These are phyloP conservation scores for Phyllosticta capitalensis DNA, from an alignment of 2,329 filamentous ascomycete genomes.

Conservation along the genomic window DNA sequence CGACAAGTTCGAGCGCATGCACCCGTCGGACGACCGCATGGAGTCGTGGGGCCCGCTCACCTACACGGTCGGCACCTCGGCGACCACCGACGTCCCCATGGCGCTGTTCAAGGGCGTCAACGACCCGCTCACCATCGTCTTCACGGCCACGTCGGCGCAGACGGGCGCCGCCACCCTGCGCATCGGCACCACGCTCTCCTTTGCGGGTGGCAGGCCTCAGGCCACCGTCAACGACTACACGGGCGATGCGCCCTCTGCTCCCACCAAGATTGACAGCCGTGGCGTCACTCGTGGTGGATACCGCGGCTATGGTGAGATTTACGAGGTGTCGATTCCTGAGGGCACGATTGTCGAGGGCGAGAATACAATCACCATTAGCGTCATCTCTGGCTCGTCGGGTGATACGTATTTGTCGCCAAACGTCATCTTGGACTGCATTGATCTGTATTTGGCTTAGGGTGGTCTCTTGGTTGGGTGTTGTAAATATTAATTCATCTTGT, in stretches of 20 bases:
- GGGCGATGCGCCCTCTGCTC: constrained; percentile 41
- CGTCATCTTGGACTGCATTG: constrained; percentile 19
- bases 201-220: constrained; percentile 49
- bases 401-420: constrained; percentile 49
- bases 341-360: constrained; percentile 49
- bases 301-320: constrained; percentile 54
- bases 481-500: too few relatives aligned
- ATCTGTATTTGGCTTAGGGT: not conserved
- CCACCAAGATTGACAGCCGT: constrained; percentile 54
- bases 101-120: constrained; percentile 54
- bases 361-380: constrained; percentile 54
- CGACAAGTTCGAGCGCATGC: constrained; percentile 58
- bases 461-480: not conserved
- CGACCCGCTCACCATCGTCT: constrained; percentile 50
- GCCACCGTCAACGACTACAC: constrained; percentile 48
- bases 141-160: constrained; percentile 42
- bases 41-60: constrained; percentile 49
- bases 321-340: constrained; percentile 50
- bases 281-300: constrained; percentile 59
- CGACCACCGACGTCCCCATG: constrained; percentile 51
- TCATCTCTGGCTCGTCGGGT: constrained; percentile 50
- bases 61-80: constrained; percentile 51
- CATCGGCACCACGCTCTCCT: constrained; percentile 55
- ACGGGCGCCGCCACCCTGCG: constrained; percentile 48
- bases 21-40: constrained; percentile 58